These are phyloP conservation scores for Trypanosoma congolense DNA, from an alignment of 208 protist species.

Conservation along the genomic window DNA sequence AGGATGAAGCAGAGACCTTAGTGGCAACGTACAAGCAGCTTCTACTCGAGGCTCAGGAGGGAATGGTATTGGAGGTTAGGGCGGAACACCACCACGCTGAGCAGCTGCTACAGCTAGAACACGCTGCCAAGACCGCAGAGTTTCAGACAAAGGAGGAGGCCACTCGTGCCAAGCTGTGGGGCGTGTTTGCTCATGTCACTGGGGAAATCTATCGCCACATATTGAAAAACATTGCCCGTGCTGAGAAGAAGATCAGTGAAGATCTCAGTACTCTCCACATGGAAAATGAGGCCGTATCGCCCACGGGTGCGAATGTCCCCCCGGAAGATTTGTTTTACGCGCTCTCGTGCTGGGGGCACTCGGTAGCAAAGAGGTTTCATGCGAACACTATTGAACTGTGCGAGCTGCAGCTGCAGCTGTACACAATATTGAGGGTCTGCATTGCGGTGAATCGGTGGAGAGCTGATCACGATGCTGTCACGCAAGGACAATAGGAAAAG, in stretches of 20 bases:
- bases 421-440: constrained; percentile 32
- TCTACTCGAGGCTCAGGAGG: constrained; percentile 39
- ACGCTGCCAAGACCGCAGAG: constrained; percentile 29
- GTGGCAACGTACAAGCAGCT: constrained; percentile 28
- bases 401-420: constrained; percentile 44
- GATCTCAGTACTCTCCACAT: constrained; percentile 31
- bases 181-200: constrained; percentile 35
- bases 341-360: constrained; percentile 59
- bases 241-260: constrained; percentile 38
- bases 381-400: constrained; percentile 65
- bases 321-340: constrained; percentile 55
- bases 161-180: constrained; percentile 30
- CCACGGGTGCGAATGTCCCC: constrained; percentile 34
- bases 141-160: constrained; percentile 51
- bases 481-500: constrained; percentile 6
- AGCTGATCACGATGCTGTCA: constrained; percentile 11
- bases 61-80: constrained; percentile 24
- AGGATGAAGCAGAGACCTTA: constrained; percentile 34
- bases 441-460: constrained; percentile 43
- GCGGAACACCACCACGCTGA: constrained; percentile 18
- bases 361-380: constrained; percentile 67
- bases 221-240: constrained; percentile 18
- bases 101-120: constrained; percentile 34
- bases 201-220: constrained; percentile 26
- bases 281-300: constrained; percentile 20